These are phyloP conservation scores for Aureobasidium sp. DNA, from an alignment of 2,329 filamentous ascomycete species.

Conservation along the genomic window DNA sequence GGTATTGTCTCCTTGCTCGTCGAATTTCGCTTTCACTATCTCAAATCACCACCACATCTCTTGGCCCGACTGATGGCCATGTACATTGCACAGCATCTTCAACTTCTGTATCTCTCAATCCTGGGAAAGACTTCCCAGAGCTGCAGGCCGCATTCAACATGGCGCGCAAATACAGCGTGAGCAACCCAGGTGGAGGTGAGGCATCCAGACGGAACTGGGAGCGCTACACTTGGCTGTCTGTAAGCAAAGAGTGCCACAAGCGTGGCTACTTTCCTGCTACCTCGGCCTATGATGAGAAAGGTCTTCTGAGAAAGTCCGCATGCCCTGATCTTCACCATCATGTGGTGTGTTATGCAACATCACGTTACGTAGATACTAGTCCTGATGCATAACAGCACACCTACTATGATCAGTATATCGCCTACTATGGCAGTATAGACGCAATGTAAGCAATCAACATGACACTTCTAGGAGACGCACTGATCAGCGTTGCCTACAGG, in stretches of 20 bases:
- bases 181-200: neutral
- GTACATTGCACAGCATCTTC: neutral
- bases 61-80: neutral
- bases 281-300: neutral
- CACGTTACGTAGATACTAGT: neutral
- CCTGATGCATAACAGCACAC: neutral
- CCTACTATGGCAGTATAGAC: neutral
- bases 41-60: neutral
- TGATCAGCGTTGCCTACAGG: neutral
- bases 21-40: neutral
- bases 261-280: neutral
- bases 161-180: neutral
- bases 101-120: neutral
- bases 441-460: neutral
- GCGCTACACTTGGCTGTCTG: neutral
- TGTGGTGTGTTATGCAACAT: neutral
- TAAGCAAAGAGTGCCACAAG: constrained; percentile 1
- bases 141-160: neutral
- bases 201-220: neutral
- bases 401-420: neutral
- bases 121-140: neutral
- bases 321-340: neutral
- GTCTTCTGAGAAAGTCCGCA: neutral
- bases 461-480: no score
- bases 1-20: neutral